Evolutionary conservation across 768 basidiomycete genomes (phyloP).

Genomic region (Heimioporus sp.): DNA sequence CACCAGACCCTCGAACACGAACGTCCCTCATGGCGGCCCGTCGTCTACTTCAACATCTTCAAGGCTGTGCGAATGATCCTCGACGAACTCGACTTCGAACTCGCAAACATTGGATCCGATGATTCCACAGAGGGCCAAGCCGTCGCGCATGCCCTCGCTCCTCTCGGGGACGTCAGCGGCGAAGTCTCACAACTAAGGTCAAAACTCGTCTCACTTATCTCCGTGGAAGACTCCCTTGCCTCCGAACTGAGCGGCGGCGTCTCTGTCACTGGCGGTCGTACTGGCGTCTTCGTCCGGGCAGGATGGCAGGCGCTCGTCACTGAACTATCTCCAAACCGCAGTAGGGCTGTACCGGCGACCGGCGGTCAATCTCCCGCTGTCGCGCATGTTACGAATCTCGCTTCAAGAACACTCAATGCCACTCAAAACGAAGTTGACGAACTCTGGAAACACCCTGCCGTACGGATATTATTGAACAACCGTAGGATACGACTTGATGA

Average conservation of each 20-base stretch:
- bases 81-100: slow-evolving; percentile 64
- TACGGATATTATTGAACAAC: slow-evolving; percentile 52
- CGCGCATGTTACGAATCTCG: slow-evolving; percentile 48
- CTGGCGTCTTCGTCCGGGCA: slow-evolving; percentile 63
- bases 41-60: slow-evolving; percentile 83
- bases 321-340: slow-evolving; percentile 38
- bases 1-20: slow-evolving; percentile 67
- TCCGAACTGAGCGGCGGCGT: slow-evolving; percentile 68
- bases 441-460: slow-evolving; percentile 70
- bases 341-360: slow-evolving; percentile 38
- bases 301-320: slow-evolving; percentile 69
- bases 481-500: slow-evolving; percentile 71
- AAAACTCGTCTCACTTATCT: slow-evolving; percentile 59
- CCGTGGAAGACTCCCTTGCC: slow-evolving; percentile 65
- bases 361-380: slow-evolving; percentile 30
- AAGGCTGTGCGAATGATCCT: slow-evolving; percentile 75
- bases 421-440: slow-evolving; percentile 51
- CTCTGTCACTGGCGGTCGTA: slow-evolving; percentile 55
- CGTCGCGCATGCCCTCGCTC: slow-evolving; percentile 30
- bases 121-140: slow-evolving; percentile 30
- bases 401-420: slow-evolving; percentile 52
- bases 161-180: slow-evolving; percentile 33
- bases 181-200: slow-evolving; percentile 54
- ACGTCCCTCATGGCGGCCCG: slow-evolving; percentile 72
- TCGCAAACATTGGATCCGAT: slow-evolving; percentile 32